phyloP scores from a whole-genome alignment of 2,329 filamentous ascomycete species.

The Leptographium lundbergii region DNA sequence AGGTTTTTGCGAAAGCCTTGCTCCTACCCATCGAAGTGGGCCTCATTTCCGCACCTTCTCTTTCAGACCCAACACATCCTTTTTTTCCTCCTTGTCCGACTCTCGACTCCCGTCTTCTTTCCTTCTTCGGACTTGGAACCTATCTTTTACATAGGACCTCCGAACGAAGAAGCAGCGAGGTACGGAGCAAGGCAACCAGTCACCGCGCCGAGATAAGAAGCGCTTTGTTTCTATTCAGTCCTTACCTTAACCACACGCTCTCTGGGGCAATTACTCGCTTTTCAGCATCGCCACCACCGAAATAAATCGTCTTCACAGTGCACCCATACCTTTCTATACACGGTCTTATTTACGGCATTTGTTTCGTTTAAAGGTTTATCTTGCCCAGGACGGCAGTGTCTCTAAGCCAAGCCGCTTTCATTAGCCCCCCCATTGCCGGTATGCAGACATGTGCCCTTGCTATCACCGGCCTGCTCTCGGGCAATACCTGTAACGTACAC shows the following conservation, averaged over 20 bases:
- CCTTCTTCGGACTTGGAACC: not conserved
- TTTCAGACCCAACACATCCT: not conserved
- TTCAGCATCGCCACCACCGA: not conserved
- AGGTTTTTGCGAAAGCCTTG: not conserved
- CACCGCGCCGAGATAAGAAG: not conserved
- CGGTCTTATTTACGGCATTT: not conserved
- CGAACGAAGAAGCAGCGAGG: not conserved
- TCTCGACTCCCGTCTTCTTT: not conserved
- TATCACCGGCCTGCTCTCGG: too few species aligned
- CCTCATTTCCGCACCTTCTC: not conserved
- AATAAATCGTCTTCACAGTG: not conserved
- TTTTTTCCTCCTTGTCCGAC: not conserved
- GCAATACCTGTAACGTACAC: too few species aligned
- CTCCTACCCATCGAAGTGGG: not conserved
- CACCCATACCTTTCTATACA: not conserved
- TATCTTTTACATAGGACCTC: slow-evolving; percentile 3
- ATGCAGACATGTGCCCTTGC: not conserved
- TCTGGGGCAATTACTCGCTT: not conserved
- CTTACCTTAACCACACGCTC: not conserved
- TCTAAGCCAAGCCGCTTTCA: not conserved
- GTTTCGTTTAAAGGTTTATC: not conserved
- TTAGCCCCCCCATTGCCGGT: not conserved
- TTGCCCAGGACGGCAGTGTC: not conserved
- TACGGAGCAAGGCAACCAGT: not conserved
- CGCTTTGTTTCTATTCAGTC: not conserved